Evolutionary conservation across 495 filamentous ascomycete species (phyloP).

Genomic region (Xylaria cubensis): DNA sequence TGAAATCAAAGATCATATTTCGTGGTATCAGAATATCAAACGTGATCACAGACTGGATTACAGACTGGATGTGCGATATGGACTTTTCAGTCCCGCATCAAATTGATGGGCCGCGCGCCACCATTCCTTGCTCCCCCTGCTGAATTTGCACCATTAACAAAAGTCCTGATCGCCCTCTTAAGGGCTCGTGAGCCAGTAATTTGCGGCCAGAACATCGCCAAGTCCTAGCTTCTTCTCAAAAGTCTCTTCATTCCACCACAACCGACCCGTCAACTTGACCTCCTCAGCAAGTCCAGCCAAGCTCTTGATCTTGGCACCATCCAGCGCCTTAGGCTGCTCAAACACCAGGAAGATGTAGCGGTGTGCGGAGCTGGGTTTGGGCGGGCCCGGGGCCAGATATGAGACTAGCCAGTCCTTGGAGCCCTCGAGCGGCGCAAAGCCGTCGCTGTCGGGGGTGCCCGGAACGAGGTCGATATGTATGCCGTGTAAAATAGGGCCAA

Average conservation of each 20-base stretch:
- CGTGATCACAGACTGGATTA: neutral
- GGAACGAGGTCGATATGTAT: constrained; percentile 50
- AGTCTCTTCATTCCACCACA: constrained; percentile 59
- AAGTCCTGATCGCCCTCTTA: neutral
- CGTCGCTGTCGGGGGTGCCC: constrained; percentile 25
- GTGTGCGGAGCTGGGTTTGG: constrained; percentile 57
- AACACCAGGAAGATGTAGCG: constrained; percentile 65
- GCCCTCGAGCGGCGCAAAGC: constrained; percentile 33
- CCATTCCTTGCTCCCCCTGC: neutral
- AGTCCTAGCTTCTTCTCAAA: constrained; percentile 57
- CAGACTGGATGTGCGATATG: neutral
- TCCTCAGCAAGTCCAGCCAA: constrained; percentile 45
- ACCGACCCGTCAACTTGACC: constrained; percentile 47
- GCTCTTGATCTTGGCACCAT: constrained; percentile 52
- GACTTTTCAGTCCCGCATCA: neutral
- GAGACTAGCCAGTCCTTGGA: constrained; percentile 43
- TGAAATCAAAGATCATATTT: neutral
- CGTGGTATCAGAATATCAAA: neutral
- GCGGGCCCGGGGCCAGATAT: constrained; percentile 60
- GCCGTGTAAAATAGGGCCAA: constrained; percentile 56
- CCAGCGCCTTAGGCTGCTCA: constrained; percentile 60
- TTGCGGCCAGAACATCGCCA: constrained; percentile 57
- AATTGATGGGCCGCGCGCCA: neutral
- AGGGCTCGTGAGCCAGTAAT: constrained; percentile 53
- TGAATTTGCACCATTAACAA: neutral